Percentiles rank a stretch among this genome's conserved stretches.
phyloP scores from a whole-genome alignment of 2,329 filamentous ascomycete genomes.

The Ceratocystiopsis minuta region DNA sequence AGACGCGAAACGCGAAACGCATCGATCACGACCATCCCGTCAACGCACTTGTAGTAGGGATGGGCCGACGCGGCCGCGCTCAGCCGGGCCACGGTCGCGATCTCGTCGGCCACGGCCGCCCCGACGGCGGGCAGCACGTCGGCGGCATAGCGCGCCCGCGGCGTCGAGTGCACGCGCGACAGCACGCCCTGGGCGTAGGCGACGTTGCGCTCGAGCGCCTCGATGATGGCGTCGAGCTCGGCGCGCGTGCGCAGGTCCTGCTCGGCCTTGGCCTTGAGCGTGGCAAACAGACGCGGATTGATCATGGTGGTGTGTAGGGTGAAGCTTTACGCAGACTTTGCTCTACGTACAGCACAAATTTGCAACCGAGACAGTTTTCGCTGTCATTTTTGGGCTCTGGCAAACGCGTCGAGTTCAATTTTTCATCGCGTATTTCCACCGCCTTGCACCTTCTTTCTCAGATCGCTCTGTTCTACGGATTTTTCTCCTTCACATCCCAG shows the following conservation, averaged over 20 bases:
- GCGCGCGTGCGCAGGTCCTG: slow-evolving; percentile 71
- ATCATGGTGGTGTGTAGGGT: slow-evolving; percentile 30
- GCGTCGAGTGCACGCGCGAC: slow-evolving; percentile 78
- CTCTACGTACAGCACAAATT: too few relatives aligned
- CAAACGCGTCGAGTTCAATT: too few relatives aligned
- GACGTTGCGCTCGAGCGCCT: slow-evolving; percentile 68
- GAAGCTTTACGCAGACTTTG: too few relatives aligned
- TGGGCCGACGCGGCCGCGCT: slow-evolving; percentile 59
- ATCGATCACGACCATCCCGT: too few relatives aligned
- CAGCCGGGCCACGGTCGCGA: slow-evolving; percentile 52
- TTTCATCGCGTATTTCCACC: too few relatives aligned
- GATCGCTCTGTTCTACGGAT: too few relatives aligned
- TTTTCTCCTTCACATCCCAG: slow-evolving; percentile 38
- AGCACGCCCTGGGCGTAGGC: slow-evolving; percentile 66
- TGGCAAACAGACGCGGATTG: slow-evolving; percentile 69
- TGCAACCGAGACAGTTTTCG: too few relatives aligned
- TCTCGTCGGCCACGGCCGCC: slow-evolving; percentile 52
- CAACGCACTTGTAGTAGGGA: slow-evolving; percentile 68
- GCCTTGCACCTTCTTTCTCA: too few relatives aligned
- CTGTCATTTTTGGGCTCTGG: too few relatives aligned
- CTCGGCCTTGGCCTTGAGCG: slow-evolving; percentile 77
- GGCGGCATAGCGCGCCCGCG: slow-evolving; percentile 38
- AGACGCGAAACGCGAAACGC: too few relatives aligned
- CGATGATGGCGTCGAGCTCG: slow-evolving; percentile 63
- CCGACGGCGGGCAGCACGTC: slow-evolving; percentile 53